Base-by-base conservation (phyloP, 1,284 basidiomycete genomes). In the Athelia psychrophila region DNA sequence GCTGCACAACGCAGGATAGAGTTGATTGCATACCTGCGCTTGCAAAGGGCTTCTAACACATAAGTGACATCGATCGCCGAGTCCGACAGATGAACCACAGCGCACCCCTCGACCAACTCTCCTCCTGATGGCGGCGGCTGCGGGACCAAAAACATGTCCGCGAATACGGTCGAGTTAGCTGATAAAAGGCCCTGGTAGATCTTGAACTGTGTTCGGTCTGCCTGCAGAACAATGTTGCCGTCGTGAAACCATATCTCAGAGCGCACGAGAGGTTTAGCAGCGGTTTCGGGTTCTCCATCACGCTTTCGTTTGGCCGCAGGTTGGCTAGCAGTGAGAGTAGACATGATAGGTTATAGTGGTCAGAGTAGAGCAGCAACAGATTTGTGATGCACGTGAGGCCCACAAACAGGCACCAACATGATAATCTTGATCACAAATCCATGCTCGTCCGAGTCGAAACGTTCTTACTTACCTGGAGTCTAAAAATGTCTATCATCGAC, bases 51-150 rank as follows among this genome's bases (percentile, higher is more conserved):
- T 42, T 42, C 22, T 16, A 42, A 23, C 16, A 42, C 38, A n/a
- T 8, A 23, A 18, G n/a, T 18, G 18, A 42, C 38, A 42, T 42
- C 38, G 38, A 5, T 18, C 38, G 16, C 38, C 10, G 38, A 18
- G n/a, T 42, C 38, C 5, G 38, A 8, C 38, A 42, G 9, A 42
- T 42, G 38, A 23, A 42, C 38, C 18, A 58, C 13, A 6, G 57
- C 54, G 47, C 56, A 60, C 19, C 55, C 58, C 1, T 62, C 60
- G 15, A 60, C 53, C 8, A 51, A 13, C 2, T 52, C 35, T 42
- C 16, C 38, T 6, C 16, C 16, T 18, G n/a, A 24, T n/a, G n/a
- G n/a, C n/a, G 45, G 5, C 18, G 51, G 55, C 22, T 55, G 55
- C 23, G 55, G 47, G 10, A 59, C 24, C 2, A 33, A 40, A 20